Evolutionary conservation across 2,329 filamentous ascomycete genomes (phyloP).

Genomic region (Huntiella omanensis): DNA sequence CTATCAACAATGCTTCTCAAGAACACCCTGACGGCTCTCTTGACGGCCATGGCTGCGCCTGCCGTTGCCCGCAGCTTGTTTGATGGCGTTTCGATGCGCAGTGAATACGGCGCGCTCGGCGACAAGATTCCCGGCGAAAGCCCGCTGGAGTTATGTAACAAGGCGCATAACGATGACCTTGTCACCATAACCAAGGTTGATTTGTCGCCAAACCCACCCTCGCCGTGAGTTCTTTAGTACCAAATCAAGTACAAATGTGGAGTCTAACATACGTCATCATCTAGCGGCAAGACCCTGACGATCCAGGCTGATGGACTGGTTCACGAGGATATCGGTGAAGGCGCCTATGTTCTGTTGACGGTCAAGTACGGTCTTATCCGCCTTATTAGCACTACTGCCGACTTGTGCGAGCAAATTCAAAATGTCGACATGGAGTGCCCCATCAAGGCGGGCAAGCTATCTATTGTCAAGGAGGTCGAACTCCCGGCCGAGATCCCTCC

Average conservation of each 20-base stretch:
- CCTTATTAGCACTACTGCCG: conserved; percentile 60
- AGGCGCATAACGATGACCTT: conserved; percentile 48
- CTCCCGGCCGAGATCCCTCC: conserved; percentile 76
- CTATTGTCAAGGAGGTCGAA: conserved; percentile 62
- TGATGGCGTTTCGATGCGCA: conserved; percentile 15
- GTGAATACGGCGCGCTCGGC: conserved; percentile 14
- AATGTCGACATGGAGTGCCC: conserved; percentile 85
- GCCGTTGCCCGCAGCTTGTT: conserved; percentile 26
- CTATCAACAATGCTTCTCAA: conserved; percentile 12
- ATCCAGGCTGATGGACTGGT: conserved; percentile 69
- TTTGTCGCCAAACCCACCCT: conserved; percentile 67
- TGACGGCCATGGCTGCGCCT: conserved; percentile 27
- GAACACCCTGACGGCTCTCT: conserved; percentile 24
- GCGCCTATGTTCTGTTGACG: conserved; percentile 61
- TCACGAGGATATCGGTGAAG: conserved; percentile 50
- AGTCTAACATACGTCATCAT: conserved; percentile 13
- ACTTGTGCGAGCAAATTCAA: conserved; percentile 75
- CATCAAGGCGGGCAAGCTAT: conserved; percentile 57
- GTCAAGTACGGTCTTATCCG: conserved; percentile 93
- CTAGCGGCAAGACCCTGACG: conserved; percentile 55
- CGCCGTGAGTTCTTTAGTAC: conserved; percentile 42
- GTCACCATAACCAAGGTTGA: conserved; percentile 64
- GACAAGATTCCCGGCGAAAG: conserved; percentile 65
- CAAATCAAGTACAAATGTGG: neutral
- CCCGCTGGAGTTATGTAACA: conserved; percentile 59